Evolutionary conservation across 768 basidiomycete genomes (phyloP), one percentile per base, ranked within the genome.

Genomic region (Pulveroboletus sp.): DNA sequence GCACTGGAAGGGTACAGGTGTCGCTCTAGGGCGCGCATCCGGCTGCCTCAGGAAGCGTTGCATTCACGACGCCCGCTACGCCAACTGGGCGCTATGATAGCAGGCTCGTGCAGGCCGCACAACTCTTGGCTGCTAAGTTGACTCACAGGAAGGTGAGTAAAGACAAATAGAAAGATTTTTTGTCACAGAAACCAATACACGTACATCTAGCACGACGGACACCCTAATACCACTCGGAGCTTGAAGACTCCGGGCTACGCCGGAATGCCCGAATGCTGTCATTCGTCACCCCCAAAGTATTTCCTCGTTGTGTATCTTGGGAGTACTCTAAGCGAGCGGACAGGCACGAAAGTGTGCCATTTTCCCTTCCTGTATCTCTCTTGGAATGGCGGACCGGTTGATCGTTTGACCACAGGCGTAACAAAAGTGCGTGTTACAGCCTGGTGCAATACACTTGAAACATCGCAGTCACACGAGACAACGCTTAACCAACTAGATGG

Each of bases 391-490:
- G 5, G 75, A 72, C 32, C 58, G 58, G 41, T 75, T 72, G 43
- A 82, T 81, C 19, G 66, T 58, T 12, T 57, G 55, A 13, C 79
- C 79, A 50, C 80, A 80, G 8, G 57, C 40, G 47, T 81, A 80
- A 45, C 79, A 81, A 51, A 80, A 81, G 43, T 80, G 79, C 49
- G 75, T 75, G 52, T 81, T 80, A 49, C 81, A 83, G 6, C 74
- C 78, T 1, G 79, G 79, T 0, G 78, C 63, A n/a, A 74, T 71
- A 50, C 78, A 82, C 80, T 81, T 39, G 24, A 21, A 47, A 33
- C 19, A 40, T 11, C 8, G 49, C 36, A 40, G 45, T 27, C 39
- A 44, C 33, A 34, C 8, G 10, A 29, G 36, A 45, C 33, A 11
- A 14, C 17, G 17, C 12, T 19, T 23, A 12, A 29, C 20, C 29